Evolutionary conservation across 306 rosid genomes (phyloP).

Genomic region (Sicyos edulis): DNA sequence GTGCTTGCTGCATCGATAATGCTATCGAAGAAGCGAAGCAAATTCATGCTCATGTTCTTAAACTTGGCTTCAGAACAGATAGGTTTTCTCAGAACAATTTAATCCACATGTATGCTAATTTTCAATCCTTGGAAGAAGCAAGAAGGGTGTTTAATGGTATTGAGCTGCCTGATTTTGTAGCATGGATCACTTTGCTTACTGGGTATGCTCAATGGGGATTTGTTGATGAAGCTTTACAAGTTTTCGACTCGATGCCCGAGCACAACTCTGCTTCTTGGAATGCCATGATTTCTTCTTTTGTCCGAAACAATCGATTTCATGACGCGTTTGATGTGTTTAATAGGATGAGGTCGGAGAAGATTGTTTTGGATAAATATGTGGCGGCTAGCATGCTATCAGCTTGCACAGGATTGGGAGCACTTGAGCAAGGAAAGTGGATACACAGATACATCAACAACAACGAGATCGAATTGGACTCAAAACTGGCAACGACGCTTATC

Average conservation of each 20-base stretch:
- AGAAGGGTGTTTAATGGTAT: constrained; percentile 42
- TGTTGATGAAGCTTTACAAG: constrained; percentile 40
- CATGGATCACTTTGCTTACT: constrained; percentile 54
- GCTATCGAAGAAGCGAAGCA: constrained; percentile 38
- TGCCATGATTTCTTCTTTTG: constrained; percentile 56
- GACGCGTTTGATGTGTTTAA: constrained; percentile 51
- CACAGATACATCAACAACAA: constrained; percentile 35
- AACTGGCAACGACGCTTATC: constrained; percentile 48
- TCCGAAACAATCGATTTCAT: constrained; percentile 37
- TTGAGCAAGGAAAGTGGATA: constrained; percentile 64
- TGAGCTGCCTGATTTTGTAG: constrained; percentile 34
- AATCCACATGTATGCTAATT: constrained; percentile 38
- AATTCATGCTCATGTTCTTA: constrained; percentile 52
- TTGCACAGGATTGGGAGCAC: constrained; percentile 53
- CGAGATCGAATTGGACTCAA: constrained; percentile 46
- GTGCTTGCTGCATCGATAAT: constrained; percentile 31
- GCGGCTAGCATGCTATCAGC: constrained; percentile 60
- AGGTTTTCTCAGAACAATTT: constrained; percentile 36
- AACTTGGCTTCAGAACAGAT: constrained; percentile 41
- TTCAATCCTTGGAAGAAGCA: constrained; percentile 40
- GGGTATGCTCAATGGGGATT: constrained; percentile 44
- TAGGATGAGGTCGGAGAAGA: constrained; percentile 36
- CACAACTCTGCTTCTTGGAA: constrained; percentile 52
- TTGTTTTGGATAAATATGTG: constrained; percentile 43
- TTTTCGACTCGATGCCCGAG: constrained; percentile 48